Conservation (phyloP, 495 filamentous ascomycete genomes). For the Penicillium psychrofluorescens region DNA sequence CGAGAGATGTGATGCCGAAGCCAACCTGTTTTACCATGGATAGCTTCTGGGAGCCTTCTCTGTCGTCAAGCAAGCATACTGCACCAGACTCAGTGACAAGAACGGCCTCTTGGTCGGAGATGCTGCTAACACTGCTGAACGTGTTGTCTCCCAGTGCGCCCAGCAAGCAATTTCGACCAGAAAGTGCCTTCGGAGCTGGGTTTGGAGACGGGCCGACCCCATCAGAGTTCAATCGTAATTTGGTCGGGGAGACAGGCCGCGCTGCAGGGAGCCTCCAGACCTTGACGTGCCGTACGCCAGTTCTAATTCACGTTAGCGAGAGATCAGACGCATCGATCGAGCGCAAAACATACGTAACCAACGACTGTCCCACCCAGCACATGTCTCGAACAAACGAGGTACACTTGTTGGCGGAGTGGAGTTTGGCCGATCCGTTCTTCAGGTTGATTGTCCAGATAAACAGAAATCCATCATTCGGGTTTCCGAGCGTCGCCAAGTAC, state of each 20-base stretch:
- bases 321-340: too few relatives aligned
- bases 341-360: slow-evolving; percentile 51
- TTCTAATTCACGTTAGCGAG: slow-evolving; percentile 27
- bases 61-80: slow-evolving; percentile 62
- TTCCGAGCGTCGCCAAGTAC: slow-evolving; percentile 82
- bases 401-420: slow-evolving; percentile 92
- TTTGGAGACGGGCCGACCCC: slow-evolving; percentile 28
- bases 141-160: slow-evolving; percentile 64
- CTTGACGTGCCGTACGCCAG: slow-evolving; percentile 88
- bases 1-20: slow-evolving; percentile 41
- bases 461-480: slow-evolving; percentile 86
- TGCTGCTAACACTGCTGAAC: slow-evolving; percentile 69
- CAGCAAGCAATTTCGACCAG: slow-evolving; percentile 53
- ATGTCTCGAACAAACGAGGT: slow-evolving; percentile 75
- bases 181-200: slow-evolving; percentile 47
- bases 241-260: slow-evolving; percentile 38
- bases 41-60: slow-evolving; percentile 61
- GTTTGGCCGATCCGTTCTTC: slow-evolving; percentile 72
- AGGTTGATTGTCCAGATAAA: slow-evolving; percentile 84
- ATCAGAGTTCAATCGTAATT: slow-evolving; percentile 38
- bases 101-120: slow-evolving; percentile 53
- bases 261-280: slow-evolving; percentile 77
- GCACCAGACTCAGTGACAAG: slow-evolving; percentile 42
- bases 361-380: slow-evolving; percentile 72
- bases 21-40: slow-evolving; percentile 23